phyloP scores from a whole-genome alignment of 2,329 filamentous ascomycete species.

The Fusarium nanum region DNA sequence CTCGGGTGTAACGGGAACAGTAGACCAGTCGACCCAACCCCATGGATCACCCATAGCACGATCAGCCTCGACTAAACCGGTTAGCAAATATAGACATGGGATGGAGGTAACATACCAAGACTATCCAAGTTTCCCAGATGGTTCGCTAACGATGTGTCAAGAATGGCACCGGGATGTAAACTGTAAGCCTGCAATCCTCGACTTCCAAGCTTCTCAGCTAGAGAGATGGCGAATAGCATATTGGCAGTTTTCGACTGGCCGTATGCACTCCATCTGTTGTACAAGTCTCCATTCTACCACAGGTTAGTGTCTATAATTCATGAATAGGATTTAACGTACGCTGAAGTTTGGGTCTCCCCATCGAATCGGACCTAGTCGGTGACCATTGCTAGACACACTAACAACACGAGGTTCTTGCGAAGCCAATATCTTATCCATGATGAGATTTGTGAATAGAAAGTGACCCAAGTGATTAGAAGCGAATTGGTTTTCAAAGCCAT shows the following conservation, averaged over 20 bases:
- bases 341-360: constrained; percentile 15
- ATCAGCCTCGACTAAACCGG: constrained; percentile 1
- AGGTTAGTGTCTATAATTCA: fast-evolving
- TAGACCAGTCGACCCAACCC: constrained; percentile 21
- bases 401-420: constrained; percentile 13
- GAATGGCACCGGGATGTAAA: constrained; percentile 17
- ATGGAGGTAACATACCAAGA: background rate
- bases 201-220: constrained; percentile 30
- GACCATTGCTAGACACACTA: constrained; percentile 13
- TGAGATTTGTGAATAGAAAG: constrained; percentile 18
- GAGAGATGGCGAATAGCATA: constrained; percentile 22
- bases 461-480: constrained; percentile 20
- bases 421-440: background rate
- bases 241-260: constrained; percentile 29
- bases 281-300: background rate
- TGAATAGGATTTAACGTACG: background rate
- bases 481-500: constrained; percentile 14
- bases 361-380: constrained; percentile 9
- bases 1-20: background rate
- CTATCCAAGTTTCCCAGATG: background rate
- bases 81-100: fast-evolving
- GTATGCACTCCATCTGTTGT: constrained; percentile 19
- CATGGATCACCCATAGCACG: constrained; percentile 13
- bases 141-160: background rate
- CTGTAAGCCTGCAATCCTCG: constrained; percentile 15